A percentile compares a stretch with the other conserved stretches of the same genome.
phyloP scores from a whole-genome alignment of 83 land plant species.

The Isoetes engelmannii region DNA sequence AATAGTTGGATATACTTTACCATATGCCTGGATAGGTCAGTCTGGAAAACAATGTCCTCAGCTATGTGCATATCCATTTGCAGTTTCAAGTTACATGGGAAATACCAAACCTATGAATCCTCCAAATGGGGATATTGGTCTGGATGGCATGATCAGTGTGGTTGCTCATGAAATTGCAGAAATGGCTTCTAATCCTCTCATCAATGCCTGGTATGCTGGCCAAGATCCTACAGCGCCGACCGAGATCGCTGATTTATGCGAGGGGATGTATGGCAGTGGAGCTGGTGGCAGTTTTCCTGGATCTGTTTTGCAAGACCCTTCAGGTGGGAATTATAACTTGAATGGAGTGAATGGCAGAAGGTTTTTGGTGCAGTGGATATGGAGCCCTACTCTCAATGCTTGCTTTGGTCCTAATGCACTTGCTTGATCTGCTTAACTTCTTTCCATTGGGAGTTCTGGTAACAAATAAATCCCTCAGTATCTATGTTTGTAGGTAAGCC shows the following conservation, averaged over 20 bases:
- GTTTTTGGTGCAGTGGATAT: conserved; percentile 82
- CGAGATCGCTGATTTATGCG: conserved; percentile 84
- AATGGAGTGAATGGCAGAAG: conserved; percentile 47
- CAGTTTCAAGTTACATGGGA: conserved; percentile 44
- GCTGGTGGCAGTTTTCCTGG: conserved; percentile 86
- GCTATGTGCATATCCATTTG: conserved; percentile 83
- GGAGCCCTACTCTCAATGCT: conserved; percentile 52
- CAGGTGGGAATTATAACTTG: conserved; percentile 57
- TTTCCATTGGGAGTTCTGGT: no score
- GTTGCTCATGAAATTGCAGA: conserved; percentile 78
- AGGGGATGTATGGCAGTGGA: conserved; percentile 78
- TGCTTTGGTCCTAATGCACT: conserved; percentile 58
- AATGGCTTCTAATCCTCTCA: conserved; percentile 63
- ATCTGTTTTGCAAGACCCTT: conserved; percentile 38
- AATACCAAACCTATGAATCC: conserved; percentile 36
- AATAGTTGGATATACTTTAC: conserved; percentile 65
- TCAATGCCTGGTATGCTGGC: conserved; percentile 84
- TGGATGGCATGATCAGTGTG: conserved; percentile 83
- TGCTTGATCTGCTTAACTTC: no score
- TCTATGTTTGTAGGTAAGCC: no score
- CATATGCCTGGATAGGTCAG: conserved; percentile 94
- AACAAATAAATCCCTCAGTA: no score
- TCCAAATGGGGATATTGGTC: conserved; percentile 76
- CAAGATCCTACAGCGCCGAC: conserved; percentile 82
- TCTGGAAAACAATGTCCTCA: conserved; percentile 61